Base-by-base conservation (phyloP, 2,329 filamentous ascomycete genomes). In the Cercospora sojina region DNA sequence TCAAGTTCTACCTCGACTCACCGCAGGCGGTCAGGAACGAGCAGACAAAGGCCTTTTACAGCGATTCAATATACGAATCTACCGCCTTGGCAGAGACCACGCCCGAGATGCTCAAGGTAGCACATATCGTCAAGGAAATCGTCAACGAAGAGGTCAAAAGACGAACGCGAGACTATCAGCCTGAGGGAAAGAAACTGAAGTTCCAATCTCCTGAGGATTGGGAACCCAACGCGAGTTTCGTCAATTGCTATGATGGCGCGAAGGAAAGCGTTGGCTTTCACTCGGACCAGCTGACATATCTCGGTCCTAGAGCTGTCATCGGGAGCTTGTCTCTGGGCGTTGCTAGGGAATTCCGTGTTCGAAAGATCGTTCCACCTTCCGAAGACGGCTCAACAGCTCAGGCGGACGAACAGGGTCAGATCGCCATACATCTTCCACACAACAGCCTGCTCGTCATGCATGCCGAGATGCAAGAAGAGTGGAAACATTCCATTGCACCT, bases 371-470 rank as follows among this genome's bases (percentile, higher is more conserved):
- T 12, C 87, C 91, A 2, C 60, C 60, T 27, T 56, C 49, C 29
- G 78, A 80, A 62, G 80, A 82, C 31, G 74, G 66, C 16, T 71
- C 80, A 61, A 75, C 75, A 9, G 75, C 75, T 12, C 51, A 57
- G 35, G 81, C 85, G 1, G 90, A 95, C 70, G 84, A 85, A 0
- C 87, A 91, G 74, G 94, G 93, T 3, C 93, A 97, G 76, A 94
- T 98, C 66, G 88, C 92, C 0, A 95, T 98, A 51, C 92, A 97
- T 73, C 87, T 98, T 0, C 94, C 94, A 0, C 95, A 98, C 78
- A 98, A 98, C 77, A 96, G 92, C 0, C 85, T 98, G 0, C 84
- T 99, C 0, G 84, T 98, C 9, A 98, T 99, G 95, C 93, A 98
- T 75, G 93, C 94, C 0, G 92, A 96, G 76, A 98, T 97, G 92